A percentile compares a stretch with the other conserved stretches of the same genome.
phyloP scores from a whole-genome alignment of 148 eudicot genomes.

The Cornus florida region DNA sequence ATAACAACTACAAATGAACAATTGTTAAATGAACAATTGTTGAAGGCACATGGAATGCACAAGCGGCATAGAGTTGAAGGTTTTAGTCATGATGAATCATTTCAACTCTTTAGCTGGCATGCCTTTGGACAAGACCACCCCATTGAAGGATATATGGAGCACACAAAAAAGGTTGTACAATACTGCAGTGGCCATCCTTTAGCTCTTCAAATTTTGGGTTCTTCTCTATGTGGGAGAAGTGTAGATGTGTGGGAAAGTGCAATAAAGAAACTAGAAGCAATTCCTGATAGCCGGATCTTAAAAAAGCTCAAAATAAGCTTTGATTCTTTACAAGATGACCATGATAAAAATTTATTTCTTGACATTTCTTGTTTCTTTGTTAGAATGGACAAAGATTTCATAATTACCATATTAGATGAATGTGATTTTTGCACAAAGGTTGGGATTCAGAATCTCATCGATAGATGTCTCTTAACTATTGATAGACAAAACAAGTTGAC shows the following conservation, averaged over 20 bases:
- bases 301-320: conserved; percentile 9
- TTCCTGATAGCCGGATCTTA: background rate
- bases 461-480: conserved; percentile 4
- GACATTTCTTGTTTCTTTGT: conserved; percentile 20
- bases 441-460: background rate
- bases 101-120: background rate
- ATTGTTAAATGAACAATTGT: too few relatives aligned
- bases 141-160: background rate
- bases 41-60: too few relatives aligned
- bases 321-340: conserved; percentile 13
- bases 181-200: conserved; percentile 4
- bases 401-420: background rate
- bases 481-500: background rate
- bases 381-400: conserved; percentile 13
- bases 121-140: background rate
- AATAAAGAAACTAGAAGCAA: background rate
- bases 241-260: conserved; percentile 11
- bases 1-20: background rate
- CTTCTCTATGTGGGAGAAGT: conserved; percentile 4
- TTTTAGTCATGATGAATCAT: background rate
- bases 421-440: conserved; percentile 7
- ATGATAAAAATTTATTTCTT: conserved; percentile 18
- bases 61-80: background rate
- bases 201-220: conserved; percentile 19
- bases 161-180: background rate